A percentile compares a stretch with the other conserved stretches of the same genome.
Evolutionary conservation across 345 rosid genomes (phyloP).

Genomic region (Arabidopsis suecica): DNA sequence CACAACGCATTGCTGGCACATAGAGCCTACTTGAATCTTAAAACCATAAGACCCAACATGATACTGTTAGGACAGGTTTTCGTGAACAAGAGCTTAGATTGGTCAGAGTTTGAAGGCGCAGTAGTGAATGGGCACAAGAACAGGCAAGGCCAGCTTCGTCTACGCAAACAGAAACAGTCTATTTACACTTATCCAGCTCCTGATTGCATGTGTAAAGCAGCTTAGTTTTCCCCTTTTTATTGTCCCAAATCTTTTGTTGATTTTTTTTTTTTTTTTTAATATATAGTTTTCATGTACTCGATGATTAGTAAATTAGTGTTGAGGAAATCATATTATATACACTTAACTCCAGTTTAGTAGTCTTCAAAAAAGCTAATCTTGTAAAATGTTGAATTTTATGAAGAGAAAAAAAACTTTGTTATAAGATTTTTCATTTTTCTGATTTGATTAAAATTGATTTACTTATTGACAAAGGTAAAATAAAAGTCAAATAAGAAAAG

Average conservation of each 20-base stretch:
- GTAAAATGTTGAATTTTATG: no score
- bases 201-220: slow-evolving; percentile 80
- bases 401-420: no score
- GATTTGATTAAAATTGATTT: no score
- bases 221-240: slow-evolving; percentile 18
- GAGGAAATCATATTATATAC: neutral
- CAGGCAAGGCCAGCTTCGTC: slow-evolving; percentile 78
- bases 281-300: neutral
- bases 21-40: slow-evolving; percentile 73
- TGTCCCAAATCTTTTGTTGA: neutral
- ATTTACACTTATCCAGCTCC: slow-evolving; percentile 95
- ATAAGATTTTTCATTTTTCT: no score
- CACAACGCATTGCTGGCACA: slow-evolving; percentile 93
- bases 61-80: slow-evolving; percentile 73
- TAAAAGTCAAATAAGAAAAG: slow-evolving; percentile 28
- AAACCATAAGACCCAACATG: slow-evolving; percentile 96
- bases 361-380: no score
- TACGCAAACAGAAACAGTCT: slow-evolving; percentile 80
- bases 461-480: neutral
- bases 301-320: neutral
- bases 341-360: no score
- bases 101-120: slow-evolving; percentile 77
- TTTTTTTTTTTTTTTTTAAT: neutral
- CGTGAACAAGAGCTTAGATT: slow-evolving; percentile 76
- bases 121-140: slow-evolving; percentile 74